Evolutionary conservation across 768 basidiomycete species (phyloP).

Genomic region (Pulveroboletus ravenelii): DNA sequence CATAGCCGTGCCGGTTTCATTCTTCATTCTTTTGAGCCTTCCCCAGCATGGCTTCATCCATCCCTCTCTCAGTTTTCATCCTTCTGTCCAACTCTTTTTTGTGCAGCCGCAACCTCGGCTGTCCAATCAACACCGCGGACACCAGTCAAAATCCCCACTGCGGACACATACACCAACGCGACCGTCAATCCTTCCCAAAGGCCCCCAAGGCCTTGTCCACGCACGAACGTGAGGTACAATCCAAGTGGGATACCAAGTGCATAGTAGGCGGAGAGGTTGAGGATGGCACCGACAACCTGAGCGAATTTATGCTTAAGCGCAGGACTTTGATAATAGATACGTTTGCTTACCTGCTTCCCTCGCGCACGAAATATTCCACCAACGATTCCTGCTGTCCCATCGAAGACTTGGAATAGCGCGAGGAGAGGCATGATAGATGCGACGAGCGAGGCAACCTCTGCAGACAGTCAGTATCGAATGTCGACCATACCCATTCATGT

Average conservation of each 20-base stretch:
- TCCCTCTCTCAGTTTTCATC: slow-evolving; percentile 28
- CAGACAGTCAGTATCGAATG: not conserved
- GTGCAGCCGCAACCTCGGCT: slow-evolving; percentile 40
- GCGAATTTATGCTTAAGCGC: not conserved
- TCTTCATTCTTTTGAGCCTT: not conserved
- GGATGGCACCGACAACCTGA: slow-evolving; percentile 66
- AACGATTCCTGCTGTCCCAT: slow-evolving; percentile 64
- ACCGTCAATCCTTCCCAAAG: slow-evolving; percentile 82
- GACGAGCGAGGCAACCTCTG: slow-evolving; percentile 45
- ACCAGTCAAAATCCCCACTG: slow-evolving; percentile 48
- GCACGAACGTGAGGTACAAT: slow-evolving; percentile 67
- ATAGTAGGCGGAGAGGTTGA: slow-evolving; percentile 67
- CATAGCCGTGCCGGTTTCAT: too few relatives aligned
- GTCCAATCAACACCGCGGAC: slow-evolving; percentile 61
- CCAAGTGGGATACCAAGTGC: slow-evolving; percentile 80
- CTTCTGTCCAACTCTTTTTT: slow-evolving; percentile 35
- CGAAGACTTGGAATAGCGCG: slow-evolving; percentile 80
- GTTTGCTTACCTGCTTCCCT: slow-evolving; percentile 59
- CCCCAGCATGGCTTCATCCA: not conserved
- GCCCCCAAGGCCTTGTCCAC: slow-evolving; percentile 56
- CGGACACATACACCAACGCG: slow-evolving; percentile 61
- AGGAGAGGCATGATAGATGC: slow-evolving; percentile 72
- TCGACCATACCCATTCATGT: not conserved
- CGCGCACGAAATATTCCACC: slow-evolving; percentile 78
- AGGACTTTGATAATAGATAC: not conserved